phyloP scores from a whole-genome alignment of 345 rosid genomes.

The Populus simonii region DNA sequence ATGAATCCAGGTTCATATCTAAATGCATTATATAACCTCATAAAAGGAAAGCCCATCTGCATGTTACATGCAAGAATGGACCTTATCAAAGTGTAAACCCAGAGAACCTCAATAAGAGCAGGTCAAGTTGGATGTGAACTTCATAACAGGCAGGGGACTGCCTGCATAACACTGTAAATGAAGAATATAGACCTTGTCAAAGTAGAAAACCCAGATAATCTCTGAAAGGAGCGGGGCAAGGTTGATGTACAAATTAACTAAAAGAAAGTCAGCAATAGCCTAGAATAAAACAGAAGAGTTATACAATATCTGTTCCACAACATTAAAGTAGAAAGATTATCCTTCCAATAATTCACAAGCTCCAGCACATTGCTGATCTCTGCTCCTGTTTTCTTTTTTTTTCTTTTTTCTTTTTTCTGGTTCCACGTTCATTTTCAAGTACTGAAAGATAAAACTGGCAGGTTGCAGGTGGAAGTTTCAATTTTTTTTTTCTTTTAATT shows the following conservation, averaged over 20 bases:
- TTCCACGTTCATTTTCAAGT: too few species aligned
- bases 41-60: not conserved
- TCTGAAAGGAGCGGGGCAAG: not conserved
- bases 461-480: not conserved
- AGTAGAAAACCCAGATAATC: not conserved
- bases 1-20: not conserved
- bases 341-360: too few species aligned
- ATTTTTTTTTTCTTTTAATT: not conserved
- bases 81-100: not conserved
- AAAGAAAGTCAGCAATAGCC: not conserved
- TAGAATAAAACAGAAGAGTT: not conserved
- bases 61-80: not conserved
- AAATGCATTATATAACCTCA: not conserved
- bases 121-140: not conserved
- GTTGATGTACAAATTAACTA: not conserved
- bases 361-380: too few species aligned
- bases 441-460: not conserved
- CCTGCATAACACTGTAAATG: not conserved
- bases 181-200: not conserved
- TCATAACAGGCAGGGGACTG: not conserved
- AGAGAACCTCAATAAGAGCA: not conserved
- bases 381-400: too few species aligned
- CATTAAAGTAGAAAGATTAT: too few species aligned
- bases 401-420: too few species aligned
- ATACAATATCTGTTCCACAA: not conserved